A percentile compares a stretch with the other conserved stretches of the same genome.
These are phyloP conservation scores for Kwoniella botswanensis DNA, from an alignment of 768 basidiomycete species.

Conservation along the genomic window DNA sequence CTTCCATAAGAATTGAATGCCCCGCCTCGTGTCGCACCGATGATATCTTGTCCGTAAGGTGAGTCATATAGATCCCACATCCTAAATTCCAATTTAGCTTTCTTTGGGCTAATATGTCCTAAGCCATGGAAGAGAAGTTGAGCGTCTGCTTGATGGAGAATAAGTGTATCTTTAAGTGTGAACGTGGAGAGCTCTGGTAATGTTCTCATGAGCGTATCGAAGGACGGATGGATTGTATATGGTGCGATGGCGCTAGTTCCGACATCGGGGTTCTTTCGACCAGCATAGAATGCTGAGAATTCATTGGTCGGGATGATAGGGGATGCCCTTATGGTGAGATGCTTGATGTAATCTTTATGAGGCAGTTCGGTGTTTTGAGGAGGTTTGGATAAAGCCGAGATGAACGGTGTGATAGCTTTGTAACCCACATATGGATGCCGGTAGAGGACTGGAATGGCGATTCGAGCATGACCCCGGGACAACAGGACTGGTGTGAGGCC, in stretches of 20 bases:
- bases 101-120: slow-evolving; percentile 28
- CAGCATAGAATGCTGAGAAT: slow-evolving; percentile 8
- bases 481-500: slow-evolving; percentile 26
- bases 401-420: slow-evolving; percentile 2
- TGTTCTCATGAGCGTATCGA: slow-evolving; percentile 22
- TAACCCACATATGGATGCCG: slow-evolving; percentile 26
- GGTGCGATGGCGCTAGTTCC: not conserved
- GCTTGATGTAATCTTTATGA: slow-evolving; percentile 17
- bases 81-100: slow-evolving; percentile 43
- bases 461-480: slow-evolving; percentile 7
- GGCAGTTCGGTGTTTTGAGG: slow-evolving; percentile 18
- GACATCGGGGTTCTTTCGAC: not conserved
- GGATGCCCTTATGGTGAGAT: slow-evolving; percentile 29
- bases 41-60: slow-evolving; percentile 36
- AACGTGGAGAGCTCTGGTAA: slow-evolving; percentile 34
- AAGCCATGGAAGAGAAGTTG: slow-evolving; percentile 30
- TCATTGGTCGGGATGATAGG: slow-evolving; percentile 14
- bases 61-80: slow-evolving; percentile 48
- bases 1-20: slow-evolving; percentile 9
- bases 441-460: slow-evolving; percentile 28
- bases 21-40: slow-evolving; percentile 28
- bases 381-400: not conserved
- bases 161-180: slow-evolving; percentile 39
- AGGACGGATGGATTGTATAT: slow-evolving; percentile 27
- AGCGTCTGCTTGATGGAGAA: slow-evolving; percentile 26